Evolutionary conservation across 1,139 yeast genomes (phyloP), one percentile per base, ranked within the genome.

Genomic region (Taphrina confusa): DNA sequence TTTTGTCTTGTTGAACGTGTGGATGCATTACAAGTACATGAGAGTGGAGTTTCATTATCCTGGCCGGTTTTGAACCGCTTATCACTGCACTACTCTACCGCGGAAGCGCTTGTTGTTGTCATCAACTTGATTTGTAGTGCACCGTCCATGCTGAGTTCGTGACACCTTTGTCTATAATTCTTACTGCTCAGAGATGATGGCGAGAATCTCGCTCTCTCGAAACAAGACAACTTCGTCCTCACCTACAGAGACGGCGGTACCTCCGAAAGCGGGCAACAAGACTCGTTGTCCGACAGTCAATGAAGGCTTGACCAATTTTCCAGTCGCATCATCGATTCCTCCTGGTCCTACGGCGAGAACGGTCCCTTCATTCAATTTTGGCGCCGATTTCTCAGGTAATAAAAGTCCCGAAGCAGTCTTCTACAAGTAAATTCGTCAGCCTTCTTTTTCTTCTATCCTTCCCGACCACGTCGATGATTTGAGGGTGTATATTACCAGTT

Each of bases 331-430:
- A 63, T 82, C 76, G 71, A 78, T 76, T 68, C 96, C 96, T 60
- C 73, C 70, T 45, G 74, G 76, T 44, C 78, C 78, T 22, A 74
- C 76, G 14, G 78, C 75, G 46, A 75, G 69, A 36, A 75, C 78
- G 44, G 71, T 70, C 57, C 78, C 78, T 68, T 74, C 78, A 79
- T 87, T 87, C 73, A 89, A 82, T 78, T 92, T 92, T 28, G 39
- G 39, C 70, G 86, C 95, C 79, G 91, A 90, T 80, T 89, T 89
- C 78, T 92, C 98, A 66, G 98, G 98, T 67, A 92, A 87, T 78
- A 84, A 89, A 72, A 92, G 83, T 71, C 98, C 98, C 50, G 95
- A 85, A 61, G 96, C 88, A 62, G 98, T 92, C 78, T 90, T 82
- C 69, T 92, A 81, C 71, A 89, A n/a, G n/a, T 84, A 14, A 28